Base-by-base conservation (phyloP, 75 land plant genomes). In the Cupressus sempervirens region DNA sequence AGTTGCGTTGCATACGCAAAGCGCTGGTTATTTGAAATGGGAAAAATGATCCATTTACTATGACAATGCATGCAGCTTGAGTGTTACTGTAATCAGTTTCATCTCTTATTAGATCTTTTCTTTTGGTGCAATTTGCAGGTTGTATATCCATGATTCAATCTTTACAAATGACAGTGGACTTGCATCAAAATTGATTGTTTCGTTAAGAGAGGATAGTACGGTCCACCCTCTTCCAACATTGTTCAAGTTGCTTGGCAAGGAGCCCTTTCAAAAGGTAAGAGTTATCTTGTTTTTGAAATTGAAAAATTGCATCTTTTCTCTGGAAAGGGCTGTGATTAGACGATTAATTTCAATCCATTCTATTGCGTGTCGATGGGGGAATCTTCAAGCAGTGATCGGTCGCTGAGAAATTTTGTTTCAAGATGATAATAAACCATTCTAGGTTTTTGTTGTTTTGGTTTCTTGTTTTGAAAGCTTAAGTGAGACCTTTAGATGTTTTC, bases 141-240 rank as follows among this genome's bases (percentile, higher is more conserved):
- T 97, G 12, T 94, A 92, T 82, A 90, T 94, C 56, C 92, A 93
- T 82, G 89, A 89, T 65, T 90, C 93, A 2, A 86, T 96, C 88
- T 91, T 97, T 68, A 84, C 75, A 12, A 95, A 89, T 43, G 83
- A 41, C 32, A 84, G 87, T 9, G 84, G 86, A 56, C 84, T 88
- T 20, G 86, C 93, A 70, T 35, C 91, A 0, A 91, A 88, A 84
- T 41, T 81, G 45, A 75, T 90, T 46, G 81, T 84, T 56, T 80
- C 76, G 48, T 83, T 91, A 46, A 50, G 81, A 46, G 94, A 90
- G 46, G 95, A 93, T 30, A 89, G 91, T 35, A 82, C 88, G 32
- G 82, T 90, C 83, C 92, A 94, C 79, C 96, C 99, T 76, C 91
- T 97, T 75, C 99, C 93, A 75, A 82, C 82, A 4, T 86, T 97